Percentiles rank a stretch among this genome's conserved stretches.
These are phyloP conservation scores for Cercophora sp. DNA, from an alignment of 495 filamentous ascomycete genomes.

Conservation along the genomic window DNA sequence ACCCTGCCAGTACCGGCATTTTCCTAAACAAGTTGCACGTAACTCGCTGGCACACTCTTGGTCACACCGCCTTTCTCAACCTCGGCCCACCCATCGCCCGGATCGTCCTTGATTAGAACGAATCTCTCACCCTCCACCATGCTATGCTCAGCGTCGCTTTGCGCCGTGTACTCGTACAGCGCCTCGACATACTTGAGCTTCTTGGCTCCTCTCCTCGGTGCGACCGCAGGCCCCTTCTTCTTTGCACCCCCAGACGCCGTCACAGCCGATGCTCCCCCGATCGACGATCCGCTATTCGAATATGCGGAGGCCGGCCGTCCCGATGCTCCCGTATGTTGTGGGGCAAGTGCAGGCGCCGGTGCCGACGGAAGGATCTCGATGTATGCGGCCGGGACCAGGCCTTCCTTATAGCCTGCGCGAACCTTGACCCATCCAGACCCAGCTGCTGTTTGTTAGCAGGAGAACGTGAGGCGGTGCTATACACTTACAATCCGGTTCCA, in stretches of 20 bases:
- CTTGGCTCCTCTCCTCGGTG: conserved; percentile 87
- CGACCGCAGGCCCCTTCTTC: conserved; percentile 91
- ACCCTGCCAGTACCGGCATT: background rate
- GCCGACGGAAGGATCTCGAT: conserved; percentile 33
- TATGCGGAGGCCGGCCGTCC: conserved; percentile 62
- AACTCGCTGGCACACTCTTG: conserved; percentile 92
- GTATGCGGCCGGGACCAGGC: conserved; percentile 84
- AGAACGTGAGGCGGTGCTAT: background rate
- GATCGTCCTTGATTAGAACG: conserved; percentile 77
- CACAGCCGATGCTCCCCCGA: conserved; percentile 46
- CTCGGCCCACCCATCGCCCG: conserved; percentile 93
- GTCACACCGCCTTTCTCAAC: conserved; percentile 86
- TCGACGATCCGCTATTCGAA: conserved; percentile 73
- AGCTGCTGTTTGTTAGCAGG: conserved; percentile 57
- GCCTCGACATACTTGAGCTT: conserved; percentile 94
- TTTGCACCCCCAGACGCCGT: conserved; percentile 44
- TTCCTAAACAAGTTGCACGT: conserved; percentile 68
- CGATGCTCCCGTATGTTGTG: conserved; percentile 50
- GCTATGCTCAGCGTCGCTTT: conserved; percentile 79
- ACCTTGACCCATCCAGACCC: conserved; percentile 90
- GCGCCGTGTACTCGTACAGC: conserved; percentile 84
- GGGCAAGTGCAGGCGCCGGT: conserved; percentile 44
- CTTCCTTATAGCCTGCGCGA: conserved; percentile 62
- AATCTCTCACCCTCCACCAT: conserved; percentile 92
- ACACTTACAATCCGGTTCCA: conserved; percentile 84